Conservation (phyloP, 257 asterid genomes). For the Gardenia jasminoides region DNA sequence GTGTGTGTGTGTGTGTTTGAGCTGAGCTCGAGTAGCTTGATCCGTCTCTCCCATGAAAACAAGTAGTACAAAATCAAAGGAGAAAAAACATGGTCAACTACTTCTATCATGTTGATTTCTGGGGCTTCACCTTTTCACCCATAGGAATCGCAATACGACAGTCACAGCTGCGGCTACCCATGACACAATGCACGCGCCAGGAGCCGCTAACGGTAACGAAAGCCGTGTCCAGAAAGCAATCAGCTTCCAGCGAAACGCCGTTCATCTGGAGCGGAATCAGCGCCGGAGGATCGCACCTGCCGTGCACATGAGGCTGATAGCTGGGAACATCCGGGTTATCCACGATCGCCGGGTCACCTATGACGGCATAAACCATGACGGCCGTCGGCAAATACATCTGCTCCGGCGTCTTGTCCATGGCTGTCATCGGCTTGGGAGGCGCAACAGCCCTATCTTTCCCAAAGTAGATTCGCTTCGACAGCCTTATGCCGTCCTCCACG, state of each 20-base stretch:
- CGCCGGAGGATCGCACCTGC: slow-evolving; percentile 89
- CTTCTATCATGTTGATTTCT: too few relatives aligned
- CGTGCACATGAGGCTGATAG: slow-evolving; percentile 99
- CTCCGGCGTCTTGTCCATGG: slow-evolving; percentile 57
- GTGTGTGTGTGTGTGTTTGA: too few relatives aligned
- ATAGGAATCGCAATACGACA: slow-evolving; percentile 80
- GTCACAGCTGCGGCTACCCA: slow-evolving; percentile 75
- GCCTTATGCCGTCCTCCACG: slow-evolving; percentile 85
- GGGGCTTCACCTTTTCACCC: slow-evolving; percentile 96
- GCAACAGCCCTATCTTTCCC: slow-evolving; percentile 88
- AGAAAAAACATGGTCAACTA: neutral
- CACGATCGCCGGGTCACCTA: slow-evolving; percentile 68
- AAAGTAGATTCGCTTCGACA: slow-evolving; percentile 73
- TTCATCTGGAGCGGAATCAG: slow-evolving; percentile 93
- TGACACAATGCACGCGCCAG: slow-evolving; percentile 97
- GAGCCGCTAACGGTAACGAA: slow-evolving; percentile 59
- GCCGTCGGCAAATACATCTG: slow-evolving; percentile 54
- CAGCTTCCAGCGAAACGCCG: slow-evolving; percentile 52
- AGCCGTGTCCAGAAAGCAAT: slow-evolving; percentile 73
- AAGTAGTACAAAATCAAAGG: neutral
- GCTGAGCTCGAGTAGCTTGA: too few relatives aligned
- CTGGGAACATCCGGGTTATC: slow-evolving; percentile 96
- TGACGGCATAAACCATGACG: slow-evolving; percentile 84
- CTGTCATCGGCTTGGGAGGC: slow-evolving; percentile 63
- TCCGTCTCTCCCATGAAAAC: neutral